Evolutionary conservation across 2,329 filamentous ascomycete genomes (phyloP).

Genomic region (Venturia asperata): DNA sequence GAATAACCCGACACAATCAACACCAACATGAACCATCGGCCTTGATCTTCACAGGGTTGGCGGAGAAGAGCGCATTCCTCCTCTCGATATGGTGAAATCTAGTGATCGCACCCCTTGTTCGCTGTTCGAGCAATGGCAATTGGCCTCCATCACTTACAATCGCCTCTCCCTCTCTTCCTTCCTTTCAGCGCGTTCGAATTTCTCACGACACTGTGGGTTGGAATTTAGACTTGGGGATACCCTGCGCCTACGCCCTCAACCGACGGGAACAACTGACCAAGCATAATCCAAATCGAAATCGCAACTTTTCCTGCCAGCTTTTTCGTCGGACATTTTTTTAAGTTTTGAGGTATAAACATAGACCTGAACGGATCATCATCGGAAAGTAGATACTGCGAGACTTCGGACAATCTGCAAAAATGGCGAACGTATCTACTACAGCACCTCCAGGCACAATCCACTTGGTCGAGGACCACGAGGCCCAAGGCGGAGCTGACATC

Average conservation of each 20-base stretch:
- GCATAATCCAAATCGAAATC: neutral
- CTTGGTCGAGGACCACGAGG: conserved; percentile 37
- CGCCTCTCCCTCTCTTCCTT: neutral
- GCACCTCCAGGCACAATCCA: conserved; percentile 37
- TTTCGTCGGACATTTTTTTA: neutral
- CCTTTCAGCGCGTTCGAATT: neutral
- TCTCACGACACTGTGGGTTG: neutral
- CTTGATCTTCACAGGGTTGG: conserved; percentile 1
- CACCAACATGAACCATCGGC: neutral
- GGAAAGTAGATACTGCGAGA: neutral
- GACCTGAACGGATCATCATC: neutral
- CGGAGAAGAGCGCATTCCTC: neutral
- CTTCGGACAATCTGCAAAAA: neutral
- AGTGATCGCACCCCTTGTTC: neutral
- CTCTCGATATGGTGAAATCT: neutral
- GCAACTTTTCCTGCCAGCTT: neutral
- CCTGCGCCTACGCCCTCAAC: no score
- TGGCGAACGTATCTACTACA: neutral
- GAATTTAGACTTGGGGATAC: no score
- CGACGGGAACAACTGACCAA: no score
- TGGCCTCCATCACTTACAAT: neutral
- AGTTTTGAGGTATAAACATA: neutral
- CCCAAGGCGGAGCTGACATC: conserved; percentile 25
- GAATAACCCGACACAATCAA: no score
- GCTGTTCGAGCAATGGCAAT: neutral